Percentiles rank a stretch among this genome's conserved stretches.
These are phyloP conservation scores for Cystobasidium onofrii DNA, from an alignment of 768 basidiomycete genomes.

Conservation along the genomic window DNA sequence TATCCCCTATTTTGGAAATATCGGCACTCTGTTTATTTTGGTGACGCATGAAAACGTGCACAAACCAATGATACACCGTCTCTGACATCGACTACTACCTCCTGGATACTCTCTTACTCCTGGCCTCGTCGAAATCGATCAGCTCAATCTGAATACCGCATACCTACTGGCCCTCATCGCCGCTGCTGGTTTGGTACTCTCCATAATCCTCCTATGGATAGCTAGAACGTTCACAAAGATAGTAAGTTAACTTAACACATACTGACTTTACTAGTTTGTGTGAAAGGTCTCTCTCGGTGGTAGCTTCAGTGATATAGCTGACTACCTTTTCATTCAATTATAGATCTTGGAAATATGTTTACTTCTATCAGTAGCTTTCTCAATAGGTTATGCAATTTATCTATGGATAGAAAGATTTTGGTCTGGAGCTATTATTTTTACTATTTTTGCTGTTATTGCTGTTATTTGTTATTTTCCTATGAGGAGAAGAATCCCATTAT, in stretches of 20 bases:
- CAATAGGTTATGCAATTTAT: slow-evolving; percentile 37
- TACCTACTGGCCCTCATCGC: slow-evolving; percentile 37
- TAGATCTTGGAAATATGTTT: slow-evolving; percentile 39
- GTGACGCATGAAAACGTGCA: background rate
- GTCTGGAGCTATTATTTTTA: slow-evolving; percentile 42
- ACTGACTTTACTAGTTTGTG: background rate
- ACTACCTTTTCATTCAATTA: background rate
- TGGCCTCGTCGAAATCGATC: too few species aligned
- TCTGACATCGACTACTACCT: background rate
- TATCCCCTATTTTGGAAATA: background rate
- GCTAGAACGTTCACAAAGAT: slow-evolving; percentile 38
- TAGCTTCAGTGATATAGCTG: too few species aligned
- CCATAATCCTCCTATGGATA: slow-evolving; percentile 35
- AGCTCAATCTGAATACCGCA: slow-evolving; percentile 27
- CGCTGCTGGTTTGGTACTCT: slow-evolving; percentile 38
- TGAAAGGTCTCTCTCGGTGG: too few species aligned
- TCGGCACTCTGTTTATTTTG: too few species aligned
- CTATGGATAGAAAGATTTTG: slow-evolving; percentile 36
- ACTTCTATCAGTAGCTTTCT: slow-evolving; percentile 23
- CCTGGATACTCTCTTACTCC: too few species aligned
- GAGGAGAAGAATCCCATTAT: slow-evolving; percentile 17
- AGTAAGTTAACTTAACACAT: background rate
- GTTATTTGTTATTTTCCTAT: slow-evolving; percentile 29
- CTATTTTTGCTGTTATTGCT: slow-evolving; percentile 40
- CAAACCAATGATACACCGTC: background rate